These are phyloP conservation scores for Nigrospora osmanthi DNA, from an alignment of 2,329 filamentous ascomycete genomes.

Conservation along the genomic window DNA sequence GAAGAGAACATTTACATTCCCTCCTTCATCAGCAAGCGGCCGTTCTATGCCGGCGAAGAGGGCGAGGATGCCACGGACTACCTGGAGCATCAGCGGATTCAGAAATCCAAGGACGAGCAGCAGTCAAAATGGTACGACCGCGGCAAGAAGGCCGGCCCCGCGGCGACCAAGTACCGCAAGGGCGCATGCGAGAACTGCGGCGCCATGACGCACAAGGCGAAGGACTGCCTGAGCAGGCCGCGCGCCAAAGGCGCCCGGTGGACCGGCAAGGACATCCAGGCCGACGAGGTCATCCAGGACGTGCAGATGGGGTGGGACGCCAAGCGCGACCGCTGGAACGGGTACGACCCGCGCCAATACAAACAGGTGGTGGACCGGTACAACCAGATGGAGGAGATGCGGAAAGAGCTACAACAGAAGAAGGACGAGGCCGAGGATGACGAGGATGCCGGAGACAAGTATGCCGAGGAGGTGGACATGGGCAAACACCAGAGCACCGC, in stretches of 20 bases:
- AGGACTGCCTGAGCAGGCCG: constrained; percentile 85
- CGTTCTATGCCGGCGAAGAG: constrained; percentile 84
- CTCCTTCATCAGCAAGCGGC: constrained; percentile 94
- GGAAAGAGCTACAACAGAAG: constrained; percentile 33
- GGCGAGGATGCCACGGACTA: constrained; percentile 74
- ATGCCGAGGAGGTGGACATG: constrained; percentile 96
- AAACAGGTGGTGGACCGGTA: constrained; percentile 81
- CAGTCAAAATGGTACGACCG: constrained; percentile 89
- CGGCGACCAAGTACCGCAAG: constrained; percentile 94
- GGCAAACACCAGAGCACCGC: constrained; percentile 86
- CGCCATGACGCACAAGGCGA: constrained; percentile 91
- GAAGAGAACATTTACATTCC: constrained; percentile 99
- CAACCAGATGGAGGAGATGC: constrained; percentile 73
- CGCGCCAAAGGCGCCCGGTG: constrained; percentile 85
- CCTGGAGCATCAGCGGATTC: constrained; percentile 86
- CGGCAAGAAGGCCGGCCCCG: constrained; percentile 74
- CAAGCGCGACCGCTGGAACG: constrained; percentile 96
- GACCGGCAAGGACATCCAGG: constrained; percentile 88
- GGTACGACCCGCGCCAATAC: constrained; percentile 89
- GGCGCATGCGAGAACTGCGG: constrained; percentile 98
- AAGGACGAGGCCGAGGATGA: constrained; percentile 34
- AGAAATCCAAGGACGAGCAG: constrained; percentile 60
- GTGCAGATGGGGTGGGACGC: constrained; percentile 92
- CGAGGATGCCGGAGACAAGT: constrained; percentile 59
- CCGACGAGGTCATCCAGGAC: constrained; percentile 81